Evolutionary conservation across 345 rosid species (phyloP), one percentile per base, ranked within the genome.

Genomic region (Zanthoxylum bungeanum): DNA sequence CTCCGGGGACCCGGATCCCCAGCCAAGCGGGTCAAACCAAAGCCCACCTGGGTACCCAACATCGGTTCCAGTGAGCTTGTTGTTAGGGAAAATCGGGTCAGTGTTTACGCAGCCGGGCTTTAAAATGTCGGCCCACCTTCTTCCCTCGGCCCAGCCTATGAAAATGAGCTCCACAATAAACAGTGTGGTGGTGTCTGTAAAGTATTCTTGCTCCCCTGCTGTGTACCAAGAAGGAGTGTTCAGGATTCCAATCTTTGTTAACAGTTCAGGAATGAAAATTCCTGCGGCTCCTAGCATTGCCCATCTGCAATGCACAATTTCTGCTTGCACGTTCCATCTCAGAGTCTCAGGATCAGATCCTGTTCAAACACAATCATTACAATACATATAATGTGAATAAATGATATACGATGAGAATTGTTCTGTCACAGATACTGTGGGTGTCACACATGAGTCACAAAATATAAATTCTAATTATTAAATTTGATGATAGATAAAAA

Each of bases 31-130:
- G 84, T 95, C 99, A 24, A 92, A 95, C 99, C 99, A 92, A 4
- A 95, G 83, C 67, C 99, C 96, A n/a, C 98, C 98, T 0, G 99
- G 99, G 87, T 95, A 95, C 14, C 98, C 99, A 10, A 95, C 99
- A 22, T 95, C 98, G 1, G 96, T 95, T 0, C 98, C 98, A 0
- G 97, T 92, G 67, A 95, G 89, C 82, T 92, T 95, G 88, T 92
- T 92, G 93, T 95, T 86, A 22, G 99, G 96, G 92, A 95, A 95
- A 67, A 95, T 78, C 3, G 98, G 97, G 80, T 92, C 98, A 1
- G 98, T 95, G 86, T 95, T 95, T 5, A 92, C 99, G 36, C 93
- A 85, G 17, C 99, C 96, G 39, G 99, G 98, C 80, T 95, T 95
- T 74, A 95, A 72, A 59, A 95, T 92, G 69, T 95, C 99, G 0